These are phyloP conservation scores for Miscanthus lutarioriparius DNA, from an alignment of 176 grass and related monocot genomes.

Conservation along the genomic window DNA sequence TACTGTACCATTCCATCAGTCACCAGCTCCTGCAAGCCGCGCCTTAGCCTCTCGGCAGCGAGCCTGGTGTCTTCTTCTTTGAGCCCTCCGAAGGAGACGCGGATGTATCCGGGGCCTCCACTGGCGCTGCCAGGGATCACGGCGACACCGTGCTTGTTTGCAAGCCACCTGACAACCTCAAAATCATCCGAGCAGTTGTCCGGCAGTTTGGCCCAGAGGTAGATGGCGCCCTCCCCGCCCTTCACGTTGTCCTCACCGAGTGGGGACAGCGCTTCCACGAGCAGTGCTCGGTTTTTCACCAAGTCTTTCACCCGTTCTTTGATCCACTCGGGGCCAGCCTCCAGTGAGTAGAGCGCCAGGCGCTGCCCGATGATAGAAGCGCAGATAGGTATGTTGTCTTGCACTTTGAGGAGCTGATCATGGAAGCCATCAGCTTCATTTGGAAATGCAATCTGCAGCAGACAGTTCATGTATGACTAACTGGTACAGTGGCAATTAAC, in stretches of 20 bases:
- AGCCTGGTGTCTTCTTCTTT: slow-evolving; percentile 65
- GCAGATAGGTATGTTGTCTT: slow-evolving; percentile 98
- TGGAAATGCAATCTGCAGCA: slow-evolving; percentile 88
- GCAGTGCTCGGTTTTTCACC: slow-evolving; percentile 72
- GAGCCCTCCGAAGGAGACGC: slow-evolving; percentile 86
- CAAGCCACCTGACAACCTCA: slow-evolving; percentile 88
- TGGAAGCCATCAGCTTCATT: slow-evolving; percentile 65
- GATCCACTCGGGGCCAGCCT: slow-evolving; percentile 82
- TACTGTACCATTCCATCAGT: slow-evolving; percentile 74
- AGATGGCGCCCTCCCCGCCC: slow-evolving; percentile 91
- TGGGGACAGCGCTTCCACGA: slow-evolving; percentile 67
- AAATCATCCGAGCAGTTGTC: slow-evolving; percentile 72
- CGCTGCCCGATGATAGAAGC: slow-evolving; percentile 85
- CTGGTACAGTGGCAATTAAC: neutral
- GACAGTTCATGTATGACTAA: slow-evolving; percentile 15
- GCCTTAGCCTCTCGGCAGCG: slow-evolving; percentile 59
- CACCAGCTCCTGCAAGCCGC: slow-evolving; percentile 76
- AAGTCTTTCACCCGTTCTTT: slow-evolving; percentile 64
- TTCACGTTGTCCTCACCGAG: slow-evolving; percentile 69
- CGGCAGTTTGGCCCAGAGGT: slow-evolving; percentile 94
- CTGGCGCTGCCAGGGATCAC: slow-evolving; percentile 83
- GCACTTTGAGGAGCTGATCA: slow-evolving; percentile 90
- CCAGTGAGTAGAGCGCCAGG: slow-evolving; percentile 74
- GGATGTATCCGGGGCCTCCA: slow-evolving; percentile 62
- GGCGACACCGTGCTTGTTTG: slow-evolving; percentile 62